Evolutionary conservation across 2,329 filamentous ascomycete genomes (phyloP).

Genomic region (Fusarium sp.): DNA sequence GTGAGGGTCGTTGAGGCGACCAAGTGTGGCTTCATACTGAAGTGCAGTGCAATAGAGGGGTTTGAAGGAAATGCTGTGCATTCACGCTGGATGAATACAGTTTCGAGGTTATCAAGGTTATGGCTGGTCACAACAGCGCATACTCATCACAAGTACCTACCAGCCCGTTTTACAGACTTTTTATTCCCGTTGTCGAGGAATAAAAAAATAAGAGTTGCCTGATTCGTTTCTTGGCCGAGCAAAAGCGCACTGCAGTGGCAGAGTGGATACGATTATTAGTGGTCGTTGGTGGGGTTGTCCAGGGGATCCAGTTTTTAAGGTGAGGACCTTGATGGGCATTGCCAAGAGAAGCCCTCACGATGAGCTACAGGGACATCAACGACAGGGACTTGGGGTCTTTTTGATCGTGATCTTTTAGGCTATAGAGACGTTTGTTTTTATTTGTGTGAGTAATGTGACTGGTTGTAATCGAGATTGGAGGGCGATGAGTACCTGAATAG

Average conservation of each 20-base stretch:
- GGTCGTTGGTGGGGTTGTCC: constrained; percentile 1
- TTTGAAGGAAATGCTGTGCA: not conserved
- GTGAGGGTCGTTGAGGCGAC: constrained; percentile 1
- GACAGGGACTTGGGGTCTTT: not conserved
- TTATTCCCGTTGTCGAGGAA: not conserved
- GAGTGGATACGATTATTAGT: not conserved
- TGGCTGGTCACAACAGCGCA: not conserved
- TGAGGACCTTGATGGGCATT: constrained; percentile 41
- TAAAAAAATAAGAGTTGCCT: not conserved
- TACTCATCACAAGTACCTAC: not conserved
- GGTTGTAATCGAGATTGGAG: fast-evolving
- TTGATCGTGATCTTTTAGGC: not conserved
- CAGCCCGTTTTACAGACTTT: not conserved
- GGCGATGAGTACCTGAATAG: not conserved
- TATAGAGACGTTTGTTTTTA: not conserved
- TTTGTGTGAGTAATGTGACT: not conserved
- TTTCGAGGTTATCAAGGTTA: constrained; percentile 7
- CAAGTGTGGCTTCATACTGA: constrained; percentile 5
- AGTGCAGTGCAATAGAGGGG: not conserved
- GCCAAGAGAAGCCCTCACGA: constrained; percentile 32
- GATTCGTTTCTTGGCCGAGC: constrained; percentile 4
- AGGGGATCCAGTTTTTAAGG: constrained; percentile 28
- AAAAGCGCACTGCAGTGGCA: not conserved
- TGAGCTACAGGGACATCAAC: not conserved
- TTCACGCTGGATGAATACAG: not conserved